These are phyloP conservation scores for Apiotrichum sp. DNA, from an alignment of 1,284 basidiomycete genomes.

Conservation along the genomic window DNA sequence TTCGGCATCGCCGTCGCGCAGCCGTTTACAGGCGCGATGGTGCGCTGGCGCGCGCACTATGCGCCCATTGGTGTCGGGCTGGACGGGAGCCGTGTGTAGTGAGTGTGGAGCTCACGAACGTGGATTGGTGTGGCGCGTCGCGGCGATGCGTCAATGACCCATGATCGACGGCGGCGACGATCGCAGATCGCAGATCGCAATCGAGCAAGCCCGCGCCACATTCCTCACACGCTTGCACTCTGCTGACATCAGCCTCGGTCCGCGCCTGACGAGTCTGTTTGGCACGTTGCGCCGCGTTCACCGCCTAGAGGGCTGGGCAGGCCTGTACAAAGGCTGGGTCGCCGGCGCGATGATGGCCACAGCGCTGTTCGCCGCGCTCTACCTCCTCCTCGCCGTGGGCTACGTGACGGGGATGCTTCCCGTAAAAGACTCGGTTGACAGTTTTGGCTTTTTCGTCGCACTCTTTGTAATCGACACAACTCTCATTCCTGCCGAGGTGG, in stretches of 20 bases:
- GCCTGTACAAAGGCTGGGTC: constrained; percentile 59
- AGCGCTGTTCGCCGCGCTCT: too few species aligned
- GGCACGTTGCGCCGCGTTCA: constrained; percentile 66
- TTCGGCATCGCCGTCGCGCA: constrained; percentile 51
- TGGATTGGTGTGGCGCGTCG: too few species aligned
- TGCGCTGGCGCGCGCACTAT: constrained; percentile 47
- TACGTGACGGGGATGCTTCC: too few species aligned
- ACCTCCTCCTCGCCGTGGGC: too few species aligned
- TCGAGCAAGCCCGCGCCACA: too few species aligned
- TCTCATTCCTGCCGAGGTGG: constrained; percentile 57
- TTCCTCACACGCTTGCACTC: background rate
- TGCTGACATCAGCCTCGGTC: background rate
- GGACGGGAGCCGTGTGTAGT: constrained; percentile 49
- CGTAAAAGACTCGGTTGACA: too few species aligned
- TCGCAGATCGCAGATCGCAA: too few species aligned
- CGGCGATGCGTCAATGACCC: too few species aligned
- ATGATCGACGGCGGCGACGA: too few species aligned
- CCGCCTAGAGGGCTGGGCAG: constrained; percentile 69
- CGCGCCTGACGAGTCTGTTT: constrained; percentile 30
- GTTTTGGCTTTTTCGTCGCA: too few species aligned
- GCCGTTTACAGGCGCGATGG: constrained; percentile 42
- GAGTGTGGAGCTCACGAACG: constrained; percentile 9
- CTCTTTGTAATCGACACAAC: too few species aligned
- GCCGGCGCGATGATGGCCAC: too few species aligned
- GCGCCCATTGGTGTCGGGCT: constrained; percentile 62